Evolutionary conservation across 164 flowering plant genomes (phyloP).

Genomic region (Berberis vulgaris): DNA sequence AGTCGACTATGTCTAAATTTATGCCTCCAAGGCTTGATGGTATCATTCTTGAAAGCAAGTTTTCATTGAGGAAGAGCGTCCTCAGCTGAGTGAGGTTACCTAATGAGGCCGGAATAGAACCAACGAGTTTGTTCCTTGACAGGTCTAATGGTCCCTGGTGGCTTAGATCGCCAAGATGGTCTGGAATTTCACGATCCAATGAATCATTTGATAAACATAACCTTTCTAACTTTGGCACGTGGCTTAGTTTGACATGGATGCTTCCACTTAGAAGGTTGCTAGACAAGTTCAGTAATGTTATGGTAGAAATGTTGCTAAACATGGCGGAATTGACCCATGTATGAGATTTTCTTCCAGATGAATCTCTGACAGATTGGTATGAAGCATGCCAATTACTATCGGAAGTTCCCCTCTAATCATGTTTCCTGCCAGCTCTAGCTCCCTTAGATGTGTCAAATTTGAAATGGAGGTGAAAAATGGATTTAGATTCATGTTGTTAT

Average conservation of each 20-base stretch:
- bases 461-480: slow-evolving; percentile 16
- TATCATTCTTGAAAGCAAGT: slow-evolving; percentile 18
- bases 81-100: slow-evolving; percentile 19
- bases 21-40: slow-evolving; percentile 18
- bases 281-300: slow-evolving; percentile 15
- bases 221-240: slow-evolving; percentile 17
- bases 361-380: slow-evolving; percentile 12
- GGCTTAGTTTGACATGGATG: slow-evolving; percentile 13
- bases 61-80: slow-evolving; percentile 9
- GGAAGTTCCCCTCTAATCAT: slow-evolving; percentile 16
- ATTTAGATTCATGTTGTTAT: slow-evolving; percentile 12
- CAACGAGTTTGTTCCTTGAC: slow-evolving; percentile 18
- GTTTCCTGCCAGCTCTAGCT: slow-evolving; percentile 14
- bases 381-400: slow-evolving; percentile 1
- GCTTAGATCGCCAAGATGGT: slow-evolving; percentile 10
- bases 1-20: slow-evolving; percentile 17
- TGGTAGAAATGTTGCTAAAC: slow-evolving; percentile 9
- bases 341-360: slow-evolving; percentile 14
- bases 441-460: slow-evolving; percentile 15
- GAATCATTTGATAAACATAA: slow-evolving; percentile 21
- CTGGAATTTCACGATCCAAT: slow-evolving; percentile 18
- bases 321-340: slow-evolving; percentile 12
- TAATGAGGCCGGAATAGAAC: slow-evolving; percentile 18
- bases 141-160: slow-evolving; percentile 21
- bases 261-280: slow-evolving; percentile 14